Evolutionary conservation across 2,329 filamentous ascomycete species (phyloP), one percentile per base, ranked within the genome.

Genomic region (Cadophora sp.): DNA sequence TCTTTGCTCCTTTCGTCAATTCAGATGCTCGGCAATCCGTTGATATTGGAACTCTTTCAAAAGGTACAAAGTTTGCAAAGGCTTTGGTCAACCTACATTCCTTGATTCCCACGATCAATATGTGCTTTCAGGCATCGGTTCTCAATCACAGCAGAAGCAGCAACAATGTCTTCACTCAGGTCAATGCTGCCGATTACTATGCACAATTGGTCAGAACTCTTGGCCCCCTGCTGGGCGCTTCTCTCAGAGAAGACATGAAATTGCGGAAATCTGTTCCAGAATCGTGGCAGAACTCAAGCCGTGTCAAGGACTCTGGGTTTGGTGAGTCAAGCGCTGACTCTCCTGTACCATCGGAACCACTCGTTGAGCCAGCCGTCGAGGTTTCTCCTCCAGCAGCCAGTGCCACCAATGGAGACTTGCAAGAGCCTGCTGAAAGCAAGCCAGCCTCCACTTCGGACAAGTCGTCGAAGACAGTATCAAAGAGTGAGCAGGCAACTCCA

Each of bases 161-260:
- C 61, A 82, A 81, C 11, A 85, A 88, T 36, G 85, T 90, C 13
- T 91, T 97, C 74, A 88, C 87, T 64, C 85, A 88, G 30, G 86
- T 96, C 72, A 97, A 97, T 75, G 85, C 97, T 24, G 93, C 90
- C 39, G 95, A 98, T 77, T 90, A 93, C 77, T 97, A 97, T 76
- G 83, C 88, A 53, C 80, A 83, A n/a, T 81, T 97, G 45, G 85
- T 97, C 27, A 86, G 88, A 69, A 88, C 89, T 30, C 84, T 98
- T 41, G 94, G 93, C 3, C 89, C 89, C 27, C 81, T 99, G 18
- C 85, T 97, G 71, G 87, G 91, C 50, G 90, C 90, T 62, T 91
- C 93, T 67, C 84, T 97, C n/a, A 90, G 90, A 78, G 95, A 99
- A 78, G 92, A 96, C 71, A 91, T 94, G 43, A 82, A 90, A 0